Evolutionary conservation across 148 eudicot genomes (phyloP).

Genomic region (Vaccinium darrowii): DNA sequence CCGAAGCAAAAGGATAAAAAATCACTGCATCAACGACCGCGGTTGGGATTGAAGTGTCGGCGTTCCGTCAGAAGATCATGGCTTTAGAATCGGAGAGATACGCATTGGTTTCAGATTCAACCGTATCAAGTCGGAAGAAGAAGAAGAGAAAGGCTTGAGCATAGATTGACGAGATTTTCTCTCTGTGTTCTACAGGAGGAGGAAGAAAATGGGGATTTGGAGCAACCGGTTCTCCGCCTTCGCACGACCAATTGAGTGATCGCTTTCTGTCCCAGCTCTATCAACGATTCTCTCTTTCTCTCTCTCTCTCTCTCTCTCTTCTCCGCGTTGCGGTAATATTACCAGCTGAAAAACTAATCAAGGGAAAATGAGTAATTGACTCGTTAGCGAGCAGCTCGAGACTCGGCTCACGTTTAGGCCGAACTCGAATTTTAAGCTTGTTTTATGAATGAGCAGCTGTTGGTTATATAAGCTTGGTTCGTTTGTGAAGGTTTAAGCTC

Average conservation of each 20-base stretch:
- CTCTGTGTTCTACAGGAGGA: not conserved
- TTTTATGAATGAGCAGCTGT: too few relatives aligned
- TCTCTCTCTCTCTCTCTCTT: not conserved
- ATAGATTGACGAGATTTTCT: conserved; percentile 9
- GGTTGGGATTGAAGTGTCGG: not conserved
- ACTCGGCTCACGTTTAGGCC: too few relatives aligned
- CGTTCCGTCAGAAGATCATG: conserved; percentile 14
- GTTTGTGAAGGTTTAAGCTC: too few relatives aligned
- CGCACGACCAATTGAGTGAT: not conserved
- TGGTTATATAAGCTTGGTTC: too few relatives aligned
- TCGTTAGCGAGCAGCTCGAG: too few relatives aligned
- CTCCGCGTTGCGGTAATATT: not conserved
- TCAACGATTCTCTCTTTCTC: not conserved
- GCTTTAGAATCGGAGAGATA: conserved; percentile 7
- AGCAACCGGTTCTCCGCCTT: conserved; percentile 12
- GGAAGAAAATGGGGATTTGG: not conserved
- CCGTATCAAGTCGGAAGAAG: conserved; percentile 18
- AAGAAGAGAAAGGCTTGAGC: not conserved
- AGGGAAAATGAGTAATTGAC: not conserved
- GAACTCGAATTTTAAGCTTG: too few relatives aligned
- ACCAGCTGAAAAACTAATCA: not conserved
- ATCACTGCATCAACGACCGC: conserved; percentile 18
- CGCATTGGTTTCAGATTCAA: conserved; percentile 33
- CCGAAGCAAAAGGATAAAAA: conserved; percentile 6
- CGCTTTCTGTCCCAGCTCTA: conserved; percentile 13